These are phyloP conservation scores for Lindgomyces ingoldianus DNA, from an alignment of 495 filamentous ascomycete genomes.

Conservation along the genomic window DNA sequence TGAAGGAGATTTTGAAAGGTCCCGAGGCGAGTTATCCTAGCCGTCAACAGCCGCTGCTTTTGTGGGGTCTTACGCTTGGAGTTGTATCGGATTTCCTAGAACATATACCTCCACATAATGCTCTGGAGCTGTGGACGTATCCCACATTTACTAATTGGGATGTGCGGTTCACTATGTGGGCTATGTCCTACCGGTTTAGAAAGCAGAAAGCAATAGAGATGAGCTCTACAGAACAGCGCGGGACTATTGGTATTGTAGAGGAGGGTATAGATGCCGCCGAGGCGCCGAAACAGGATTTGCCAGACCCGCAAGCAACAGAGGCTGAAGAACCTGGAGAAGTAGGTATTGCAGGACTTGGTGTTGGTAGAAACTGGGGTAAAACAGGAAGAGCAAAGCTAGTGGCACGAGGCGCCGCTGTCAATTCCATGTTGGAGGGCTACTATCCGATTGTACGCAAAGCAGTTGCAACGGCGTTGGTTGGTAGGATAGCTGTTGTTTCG, in stretches of 20 bases:
- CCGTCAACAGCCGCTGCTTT: conserved; percentile 57
- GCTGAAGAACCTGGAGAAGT: conserved; percentile 49
- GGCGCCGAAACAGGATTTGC: conserved; percentile 29
- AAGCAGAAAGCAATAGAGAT: conserved; percentile 56
- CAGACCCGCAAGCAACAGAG: conserved; percentile 6
- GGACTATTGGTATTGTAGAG: not conserved
- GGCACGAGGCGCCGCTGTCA: conserved; percentile 52
- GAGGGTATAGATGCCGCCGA: conserved; percentile 42
- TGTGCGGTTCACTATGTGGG: conserved; percentile 59
- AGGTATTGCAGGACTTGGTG: conserved; percentile 52
- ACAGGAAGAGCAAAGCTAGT: conserved; percentile 30
- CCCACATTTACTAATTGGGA: conserved; percentile 73
- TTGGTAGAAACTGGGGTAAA: conserved; percentile 50
- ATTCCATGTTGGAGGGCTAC: conserved; percentile 68
- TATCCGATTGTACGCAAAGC: conserved; percentile 64
- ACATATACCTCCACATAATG: conserved; percentile 64
- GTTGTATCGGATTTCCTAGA: conserved; percentile 73
- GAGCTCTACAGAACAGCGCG: conserved; percentile 32
- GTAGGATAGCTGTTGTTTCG: conserved; percentile 39
- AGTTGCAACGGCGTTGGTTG: conserved; percentile 55
- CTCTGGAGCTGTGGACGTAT: conserved; percentile 66
- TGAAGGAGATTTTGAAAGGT: conserved; percentile 10
- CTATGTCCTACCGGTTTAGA: conserved; percentile 63
- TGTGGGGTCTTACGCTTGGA: conserved; percentile 77
- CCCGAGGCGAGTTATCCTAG: conserved; percentile 28